Evolutionary conservation across 2,329 filamentous ascomycete genomes (phyloP).

Genomic region (Aspergillus tanneri): DNA sequence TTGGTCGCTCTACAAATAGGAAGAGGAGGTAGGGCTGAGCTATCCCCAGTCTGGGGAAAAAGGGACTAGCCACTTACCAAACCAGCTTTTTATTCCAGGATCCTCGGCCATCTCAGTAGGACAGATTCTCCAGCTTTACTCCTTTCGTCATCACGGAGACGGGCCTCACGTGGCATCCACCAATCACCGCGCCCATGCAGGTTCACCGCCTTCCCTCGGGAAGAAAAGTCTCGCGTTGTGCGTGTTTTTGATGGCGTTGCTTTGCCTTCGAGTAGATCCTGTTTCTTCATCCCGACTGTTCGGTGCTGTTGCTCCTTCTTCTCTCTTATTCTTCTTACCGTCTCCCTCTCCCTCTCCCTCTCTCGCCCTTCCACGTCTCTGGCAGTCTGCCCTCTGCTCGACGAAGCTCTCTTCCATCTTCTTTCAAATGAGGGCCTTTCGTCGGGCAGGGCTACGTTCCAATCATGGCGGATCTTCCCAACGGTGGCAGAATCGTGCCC

Average conservation of each 20-base stretch:
- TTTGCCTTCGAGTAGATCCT: slow-evolving; percentile 11
- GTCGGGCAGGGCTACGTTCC: slow-evolving; percentile 31
- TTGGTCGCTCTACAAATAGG: no score
- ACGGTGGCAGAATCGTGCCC: slow-evolving; percentile 45
- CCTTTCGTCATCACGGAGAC: slow-evolving; percentile 2
- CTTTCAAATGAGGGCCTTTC: slow-evolving; percentile 36
- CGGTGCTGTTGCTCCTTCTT: not conserved
- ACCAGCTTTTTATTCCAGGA: no score
- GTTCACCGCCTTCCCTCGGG: slow-evolving; percentile 8
- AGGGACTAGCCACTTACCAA: no score
- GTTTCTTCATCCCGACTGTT: not conserved
- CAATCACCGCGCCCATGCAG: not conserved
- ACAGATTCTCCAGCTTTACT: not conserved
- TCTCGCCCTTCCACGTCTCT: slow-evolving; percentile 14
- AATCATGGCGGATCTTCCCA: slow-evolving; percentile 41
- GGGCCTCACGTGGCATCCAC: not conserved
- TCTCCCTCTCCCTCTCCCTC: not conserved
- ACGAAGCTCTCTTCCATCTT: slow-evolving; percentile 17
- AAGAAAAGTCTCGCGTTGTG: not conserved
- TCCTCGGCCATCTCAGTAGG: no score
- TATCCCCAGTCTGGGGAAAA: no score
- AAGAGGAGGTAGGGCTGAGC: no score
- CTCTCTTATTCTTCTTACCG: slow-evolving; percentile 1
- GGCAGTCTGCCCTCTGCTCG: slow-evolving; percentile 18
- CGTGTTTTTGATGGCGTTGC: slow-evolving; percentile 2